Conservation (phyloP, 1,139 yeast genomes). For the Blastobotrys ciferrii region DNA sequence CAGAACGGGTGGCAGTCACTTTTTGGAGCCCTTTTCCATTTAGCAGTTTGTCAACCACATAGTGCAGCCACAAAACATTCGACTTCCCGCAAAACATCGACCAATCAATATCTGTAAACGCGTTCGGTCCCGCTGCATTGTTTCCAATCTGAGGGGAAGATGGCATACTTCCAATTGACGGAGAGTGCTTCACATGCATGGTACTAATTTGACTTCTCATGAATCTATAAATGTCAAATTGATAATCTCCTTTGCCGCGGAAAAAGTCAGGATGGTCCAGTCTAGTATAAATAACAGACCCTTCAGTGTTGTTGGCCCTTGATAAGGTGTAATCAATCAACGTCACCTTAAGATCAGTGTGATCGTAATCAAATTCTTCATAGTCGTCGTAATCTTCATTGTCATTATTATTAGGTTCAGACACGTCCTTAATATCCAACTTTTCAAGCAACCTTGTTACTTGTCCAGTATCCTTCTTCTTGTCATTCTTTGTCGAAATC, state of each 20-base stretch:
- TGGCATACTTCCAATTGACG: constrained; percentile 2
- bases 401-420: constrained; percentile 6
- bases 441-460: constrained; percentile 13
- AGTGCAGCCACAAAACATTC: constrained; percentile 52
- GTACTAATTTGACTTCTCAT: constrained; percentile 39
- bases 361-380: constrained; percentile 17
- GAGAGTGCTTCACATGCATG: constrained; percentile 11
- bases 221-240: constrained; percentile 50
- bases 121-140: constrained; percentile 13
- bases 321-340: constrained; percentile 59
- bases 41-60: constrained; percentile 44
- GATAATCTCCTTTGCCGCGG: constrained; percentile 51
- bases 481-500: constrained; percentile 23
- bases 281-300: constrained; percentile 33
- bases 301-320: constrained; percentile 38
- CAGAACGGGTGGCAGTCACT: constrained; percentile 27
- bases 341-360: constrained; percentile 41
- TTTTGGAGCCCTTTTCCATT: constrained; percentile 38
- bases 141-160: constrained; percentile 14
- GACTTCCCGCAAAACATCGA: constrained; percentile 42
- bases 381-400: constrained; percentile 17
- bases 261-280: constrained; percentile 52
- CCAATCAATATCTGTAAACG: constrained; percentile 38
- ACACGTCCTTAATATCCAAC: constrained; percentile 8
- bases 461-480: constrained; percentile 2